Conservation (phyloP, 768 basidiomycete genomes). For the Tulasnella sp. region DNA sequence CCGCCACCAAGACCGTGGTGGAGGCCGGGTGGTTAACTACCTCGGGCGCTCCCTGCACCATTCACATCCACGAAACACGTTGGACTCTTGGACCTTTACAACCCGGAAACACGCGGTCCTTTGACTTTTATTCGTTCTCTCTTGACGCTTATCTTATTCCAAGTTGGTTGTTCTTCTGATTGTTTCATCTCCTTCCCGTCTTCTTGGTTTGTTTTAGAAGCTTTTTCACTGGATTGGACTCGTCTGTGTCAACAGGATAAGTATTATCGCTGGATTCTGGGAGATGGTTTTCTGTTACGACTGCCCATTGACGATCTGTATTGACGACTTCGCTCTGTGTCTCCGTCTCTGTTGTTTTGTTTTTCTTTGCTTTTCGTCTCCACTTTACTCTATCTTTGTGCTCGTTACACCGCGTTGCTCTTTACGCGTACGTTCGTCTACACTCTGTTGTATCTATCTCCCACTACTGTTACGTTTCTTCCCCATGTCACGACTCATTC, state of each 20-base stretch:
- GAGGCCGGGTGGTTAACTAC: not conserved
- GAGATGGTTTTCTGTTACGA: not conserved
- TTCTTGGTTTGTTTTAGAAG: too few relatives aligned
- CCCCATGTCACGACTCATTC: not conserved
- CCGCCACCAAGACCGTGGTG: conserved; percentile 2
- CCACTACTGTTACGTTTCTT: not conserved
- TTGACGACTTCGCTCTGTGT: not conserved
- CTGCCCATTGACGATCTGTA: not conserved
- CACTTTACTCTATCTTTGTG: not conserved
- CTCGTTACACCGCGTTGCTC: not conserved
- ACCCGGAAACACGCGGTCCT: not conserved
- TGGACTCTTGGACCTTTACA: not conserved
- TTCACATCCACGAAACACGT: not conserved
- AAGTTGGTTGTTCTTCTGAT: not conserved
- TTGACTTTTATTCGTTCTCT: too few relatives aligned
- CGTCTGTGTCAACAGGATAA: too few relatives aligned
- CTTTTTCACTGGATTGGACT: too few relatives aligned
- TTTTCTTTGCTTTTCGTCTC: not conserved
- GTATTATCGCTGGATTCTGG: not conserved
- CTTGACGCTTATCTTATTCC: not conserved
- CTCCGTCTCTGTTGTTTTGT: not conserved
- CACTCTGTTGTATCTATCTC: not conserved
- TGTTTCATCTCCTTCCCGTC: not conserved
- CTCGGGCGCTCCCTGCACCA: not conserved
- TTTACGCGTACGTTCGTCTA: not conserved